Conservation (phyloP, 1,284 basidiomycete species). For the Singerocomus inundabilis region DNA sequence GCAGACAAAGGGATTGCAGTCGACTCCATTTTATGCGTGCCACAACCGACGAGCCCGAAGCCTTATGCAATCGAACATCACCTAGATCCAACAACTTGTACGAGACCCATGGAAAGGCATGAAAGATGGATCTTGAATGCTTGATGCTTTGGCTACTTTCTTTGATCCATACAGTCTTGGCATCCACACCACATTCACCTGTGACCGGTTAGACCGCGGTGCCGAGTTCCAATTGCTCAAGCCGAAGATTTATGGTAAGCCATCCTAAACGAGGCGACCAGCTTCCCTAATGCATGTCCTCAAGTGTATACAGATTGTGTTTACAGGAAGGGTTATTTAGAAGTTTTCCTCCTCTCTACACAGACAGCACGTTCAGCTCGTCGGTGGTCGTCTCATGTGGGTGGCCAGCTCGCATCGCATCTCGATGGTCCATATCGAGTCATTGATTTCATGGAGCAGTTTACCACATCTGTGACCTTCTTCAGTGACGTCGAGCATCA, state of each 20-base stretch:
- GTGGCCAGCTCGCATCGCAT: slow-evolving; percentile 35
- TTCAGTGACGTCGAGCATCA: slow-evolving; percentile 43
- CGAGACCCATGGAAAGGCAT: slow-evolving; percentile 32
- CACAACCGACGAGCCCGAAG: background rate
- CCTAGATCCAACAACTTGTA: slow-evolving; percentile 1
- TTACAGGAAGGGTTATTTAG: slow-evolving; percentile 2
- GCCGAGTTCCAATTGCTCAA: slow-evolving; percentile 28
- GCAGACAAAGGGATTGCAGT: background rate
- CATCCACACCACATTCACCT: slow-evolving; percentile 18
- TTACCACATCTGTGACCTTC: slow-evolving; percentile 31
- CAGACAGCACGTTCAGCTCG: slow-evolving; percentile 36
- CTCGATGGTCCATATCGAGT: slow-evolving; percentile 26
- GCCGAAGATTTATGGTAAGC: slow-evolving; percentile 28
- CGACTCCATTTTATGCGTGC: background rate
- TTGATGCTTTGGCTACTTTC: slow-evolving; percentile 22
- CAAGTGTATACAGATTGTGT: background rate
- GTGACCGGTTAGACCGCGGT: slow-evolving; percentile 15
- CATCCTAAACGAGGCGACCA: background rate
- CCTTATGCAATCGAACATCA: slow-evolving; percentile 2
- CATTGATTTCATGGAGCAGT: slow-evolving; percentile 23
- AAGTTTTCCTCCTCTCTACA: background rate
- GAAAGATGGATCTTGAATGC: slow-evolving; percentile 29
- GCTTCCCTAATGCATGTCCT: background rate
- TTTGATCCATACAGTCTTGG: slow-evolving; percentile 21
- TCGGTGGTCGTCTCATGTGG: slow-evolving; percentile 40